These are phyloP conservation scores for Rhynchospora tenuis DNA, from an alignment of 176 grass and related monocot genomes.

Conservation along the genomic window DNA sequence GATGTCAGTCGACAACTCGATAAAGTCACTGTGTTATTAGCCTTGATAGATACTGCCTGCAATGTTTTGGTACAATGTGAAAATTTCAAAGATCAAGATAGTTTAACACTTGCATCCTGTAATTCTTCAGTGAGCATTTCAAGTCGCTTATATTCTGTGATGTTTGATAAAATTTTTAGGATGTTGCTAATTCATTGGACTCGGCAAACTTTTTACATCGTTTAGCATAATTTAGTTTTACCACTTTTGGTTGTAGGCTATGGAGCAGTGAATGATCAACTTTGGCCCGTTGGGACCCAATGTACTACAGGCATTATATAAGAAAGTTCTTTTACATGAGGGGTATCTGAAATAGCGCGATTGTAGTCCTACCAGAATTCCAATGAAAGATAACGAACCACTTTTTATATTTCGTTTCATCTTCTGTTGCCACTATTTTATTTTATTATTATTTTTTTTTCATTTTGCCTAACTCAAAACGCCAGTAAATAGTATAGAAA, in stretches of 20 bases:
- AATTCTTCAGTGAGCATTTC: background rate
- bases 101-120: background rate
- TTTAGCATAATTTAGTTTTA: background rate
- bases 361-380: background rate
- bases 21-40: background rate
- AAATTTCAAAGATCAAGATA: background rate
- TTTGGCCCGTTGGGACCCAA: background rate
- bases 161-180: background rate
- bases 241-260: background rate
- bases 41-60: background rate
- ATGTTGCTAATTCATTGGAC: background rate
- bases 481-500: background rate
- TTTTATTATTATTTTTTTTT: too few species aligned
- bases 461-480: background rate
- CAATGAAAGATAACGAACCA: background rate
- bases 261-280: background rate
- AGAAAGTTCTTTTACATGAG: background rate
- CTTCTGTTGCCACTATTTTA: background rate
- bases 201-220: background rate
- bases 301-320: background rate
- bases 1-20: background rate
- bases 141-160: background rate
- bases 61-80: background rate
- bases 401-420: background rate
- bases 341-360: background rate